phyloP scores from a whole-genome alignment of 371 early-diverging fungal species.

The Syncephalastrum sp. region DNA sequence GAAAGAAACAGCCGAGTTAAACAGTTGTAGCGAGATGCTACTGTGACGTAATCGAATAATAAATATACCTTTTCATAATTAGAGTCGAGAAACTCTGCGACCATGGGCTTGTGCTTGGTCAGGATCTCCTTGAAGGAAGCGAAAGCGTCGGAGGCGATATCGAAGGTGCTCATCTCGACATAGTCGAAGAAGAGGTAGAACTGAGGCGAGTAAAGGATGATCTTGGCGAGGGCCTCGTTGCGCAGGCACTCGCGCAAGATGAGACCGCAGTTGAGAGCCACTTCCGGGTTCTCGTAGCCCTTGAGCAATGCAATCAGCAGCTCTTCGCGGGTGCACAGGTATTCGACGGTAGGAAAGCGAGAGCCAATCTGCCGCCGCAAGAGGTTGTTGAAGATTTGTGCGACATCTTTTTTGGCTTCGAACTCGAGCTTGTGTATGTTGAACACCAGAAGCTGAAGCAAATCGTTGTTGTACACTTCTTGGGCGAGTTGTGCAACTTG shows the following conservation, averaged over 20 bases:
- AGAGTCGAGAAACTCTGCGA: slow-evolving; percentile 83
- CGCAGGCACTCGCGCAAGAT: slow-evolving; percentile 95
- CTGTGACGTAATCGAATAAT: neutral
- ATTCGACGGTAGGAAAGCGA: slow-evolving; percentile 94
- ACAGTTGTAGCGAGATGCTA: too few relatives aligned
- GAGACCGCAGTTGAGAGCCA: slow-evolving; percentile 96
- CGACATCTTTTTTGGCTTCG: slow-evolving; percentile 97
- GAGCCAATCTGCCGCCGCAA: slow-evolving; percentile 93
- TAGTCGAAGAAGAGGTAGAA: slow-evolving; percentile 94
- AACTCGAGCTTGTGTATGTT: slow-evolving; percentile 93
- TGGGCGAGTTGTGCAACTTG: slow-evolving; percentile 91
- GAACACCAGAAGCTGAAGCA: slow-evolving; percentile 79
- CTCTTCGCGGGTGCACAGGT: slow-evolving; percentile 79
- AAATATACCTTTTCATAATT: slow-evolving; percentile 82
- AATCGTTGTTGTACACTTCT: slow-evolving; percentile 89
- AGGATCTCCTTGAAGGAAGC: slow-evolving; percentile 97
- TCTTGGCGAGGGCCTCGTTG: slow-evolving; percentile 87
- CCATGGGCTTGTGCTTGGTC: slow-evolving; percentile 90
- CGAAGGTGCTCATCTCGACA: slow-evolving; percentile 95
- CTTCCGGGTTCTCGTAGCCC: slow-evolving; percentile 94
- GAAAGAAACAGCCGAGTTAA: neutral
- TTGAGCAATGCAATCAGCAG: slow-evolving; percentile 78
- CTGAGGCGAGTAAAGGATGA: slow-evolving; percentile 77
- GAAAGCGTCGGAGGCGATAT: slow-evolving; percentile 97
- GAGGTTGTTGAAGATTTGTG: slow-evolving; percentile 95